phyloP scores from a whole-genome alignment of 2,329 filamentous ascomycete genomes.

The Cladobotryum protrusum region DNA sequence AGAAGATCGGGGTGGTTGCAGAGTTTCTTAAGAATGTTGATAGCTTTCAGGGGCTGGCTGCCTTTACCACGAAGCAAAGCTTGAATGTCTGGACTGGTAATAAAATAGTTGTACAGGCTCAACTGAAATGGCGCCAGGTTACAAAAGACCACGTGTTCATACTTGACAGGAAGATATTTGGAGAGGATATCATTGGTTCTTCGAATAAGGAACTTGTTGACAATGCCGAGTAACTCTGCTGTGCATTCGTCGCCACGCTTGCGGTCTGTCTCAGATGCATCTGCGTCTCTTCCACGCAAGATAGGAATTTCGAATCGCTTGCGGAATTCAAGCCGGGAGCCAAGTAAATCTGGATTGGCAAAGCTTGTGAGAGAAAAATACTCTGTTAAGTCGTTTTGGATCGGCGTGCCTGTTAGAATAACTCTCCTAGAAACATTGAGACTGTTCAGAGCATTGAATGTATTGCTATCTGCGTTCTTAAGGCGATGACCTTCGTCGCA shows the following conservation, averaged over 20 bases:
- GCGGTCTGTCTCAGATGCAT: conserved; percentile 75
- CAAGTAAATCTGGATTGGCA: conserved; percentile 87
- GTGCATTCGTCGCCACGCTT: conserved; percentile 79
- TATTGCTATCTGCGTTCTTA: conserved; percentile 95
- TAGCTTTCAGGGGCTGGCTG: conserved; percentile 92
- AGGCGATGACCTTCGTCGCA: conserved; percentile 95
- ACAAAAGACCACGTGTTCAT: conserved; percentile 98
- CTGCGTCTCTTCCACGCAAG: conserved; percentile 81
- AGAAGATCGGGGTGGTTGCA: conserved; percentile 97
- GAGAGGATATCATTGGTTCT: conserved; percentile 96
- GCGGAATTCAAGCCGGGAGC: conserved; percentile 82
- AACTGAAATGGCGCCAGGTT: conserved; percentile 88
- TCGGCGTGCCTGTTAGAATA: conserved; percentile 93
- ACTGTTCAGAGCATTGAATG: conserved; percentile 83
- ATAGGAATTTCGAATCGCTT: conserved; percentile 94
- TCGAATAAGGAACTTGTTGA: conserved; percentile 98
- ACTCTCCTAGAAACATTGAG: conserved; percentile 87
- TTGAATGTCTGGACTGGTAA: conserved; percentile 91
- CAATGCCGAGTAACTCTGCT: conserved; percentile 69
- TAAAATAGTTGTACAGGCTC: conserved; percentile 93
- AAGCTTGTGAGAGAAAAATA: conserved; percentile 97
- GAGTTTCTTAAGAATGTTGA: conserved; percentile 93
- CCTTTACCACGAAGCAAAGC: conserved; percentile 87
- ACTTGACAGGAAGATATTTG: conserved; percentile 96
- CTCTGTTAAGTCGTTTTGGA: conserved; percentile 97